Evolutionary conservation across 2,329 filamentous ascomycete species (phyloP), one percentile per base, ranked within the genome.

Genomic region (Pestalotiopsis sp.): DNA sequence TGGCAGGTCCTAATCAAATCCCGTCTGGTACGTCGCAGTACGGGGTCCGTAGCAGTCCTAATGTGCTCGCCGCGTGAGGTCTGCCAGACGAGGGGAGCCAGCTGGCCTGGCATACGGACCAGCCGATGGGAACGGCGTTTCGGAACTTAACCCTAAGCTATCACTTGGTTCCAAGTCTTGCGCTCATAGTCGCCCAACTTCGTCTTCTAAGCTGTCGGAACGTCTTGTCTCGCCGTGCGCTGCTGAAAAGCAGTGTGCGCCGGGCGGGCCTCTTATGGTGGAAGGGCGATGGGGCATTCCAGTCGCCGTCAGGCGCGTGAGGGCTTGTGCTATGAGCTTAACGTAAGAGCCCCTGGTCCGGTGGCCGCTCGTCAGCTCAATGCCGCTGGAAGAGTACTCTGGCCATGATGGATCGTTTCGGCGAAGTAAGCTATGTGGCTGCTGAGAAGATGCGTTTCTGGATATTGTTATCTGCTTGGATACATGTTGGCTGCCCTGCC

Each of bases 81-180:
- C 78, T 73, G 78, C 80, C 76, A 79, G 81, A 77, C 72, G 76
- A 76, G 77, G 75, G 74, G 77, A 78, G 79, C 78, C 79, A 81
- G 79, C 83, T 82, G 80, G 80, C 76, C 78, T 77, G 78, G 78
- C 80, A 83, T 82, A 82, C 64, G 65, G 76, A 70, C 69, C 69
- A 71, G 65, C 68, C 70, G 69, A 60, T 72, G 88, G 86, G 88
- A 91, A 89, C 85, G 85, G 84, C 82, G 84, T 82, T 71, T 91
- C 90, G 93, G 93, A 95, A 95, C 93, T 95, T 97, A 97, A 97
- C 95, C 95, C 95, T 97, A 97, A 92, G 87, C 84, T 84, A 82
- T 84, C 79, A 81, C 84, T 90, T 92, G 92, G 93, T 90, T 89
- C 78, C 80, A 59, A 93, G 92, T 87, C 77, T 94, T 92, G 90